Evolutionary conservation across 805 yeast species (phyloP), one percentile per base, ranked within the genome.

Genomic region (Vanderwaltozyma polyspora): DNA sequence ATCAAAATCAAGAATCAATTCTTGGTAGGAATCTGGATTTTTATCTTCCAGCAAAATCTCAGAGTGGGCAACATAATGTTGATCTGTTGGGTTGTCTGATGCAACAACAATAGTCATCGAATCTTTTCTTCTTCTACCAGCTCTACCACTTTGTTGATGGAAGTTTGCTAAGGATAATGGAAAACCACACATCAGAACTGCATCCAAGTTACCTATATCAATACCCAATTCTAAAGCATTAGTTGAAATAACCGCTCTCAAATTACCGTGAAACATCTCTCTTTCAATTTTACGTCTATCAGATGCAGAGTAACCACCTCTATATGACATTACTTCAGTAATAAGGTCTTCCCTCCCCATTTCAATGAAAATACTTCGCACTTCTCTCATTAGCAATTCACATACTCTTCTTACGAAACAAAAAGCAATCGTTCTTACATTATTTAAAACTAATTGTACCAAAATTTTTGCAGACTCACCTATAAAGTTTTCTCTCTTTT

Each of bases 121-220:
- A 31, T 91, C 96, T 35, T 72, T 71, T 34, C 70, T 73, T 43
- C 95, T 74, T 54, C 99, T 68, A 13, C 99, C 99, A 0, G 95
- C 97, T 50, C 99, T 69, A 25, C 99, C 99, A 63, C 91, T 79
- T 51, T 91, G 98, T 58, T 91, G 99, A 46, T 87, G 84, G 51
- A 91, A 72, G 41, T 85, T 85, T 32, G 93, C 77, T 39, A 86
- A 68, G 34, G 94, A 81, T 15, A 75, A 63, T 0, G 99, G 99
- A 42, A 91, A 91, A 0, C 97, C 97, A 49, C 94, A 84, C 62
- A 86, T 75, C 2, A 91, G 60, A 0, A 87, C 97, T 1, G 94
- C 86, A 57, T 91, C 98, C 31, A 91, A 63, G 11, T 80, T 82
- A 32, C 97, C 94, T 41, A 91, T 80, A 64, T 91, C 98, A 33